A percentile compares a stretch with the other conserved stretches of the same genome.
These are phyloP conservation scores for Boletus speciosus DNA, from an alignment of 768 basidiomycete species.

Conservation along the genomic window DNA sequence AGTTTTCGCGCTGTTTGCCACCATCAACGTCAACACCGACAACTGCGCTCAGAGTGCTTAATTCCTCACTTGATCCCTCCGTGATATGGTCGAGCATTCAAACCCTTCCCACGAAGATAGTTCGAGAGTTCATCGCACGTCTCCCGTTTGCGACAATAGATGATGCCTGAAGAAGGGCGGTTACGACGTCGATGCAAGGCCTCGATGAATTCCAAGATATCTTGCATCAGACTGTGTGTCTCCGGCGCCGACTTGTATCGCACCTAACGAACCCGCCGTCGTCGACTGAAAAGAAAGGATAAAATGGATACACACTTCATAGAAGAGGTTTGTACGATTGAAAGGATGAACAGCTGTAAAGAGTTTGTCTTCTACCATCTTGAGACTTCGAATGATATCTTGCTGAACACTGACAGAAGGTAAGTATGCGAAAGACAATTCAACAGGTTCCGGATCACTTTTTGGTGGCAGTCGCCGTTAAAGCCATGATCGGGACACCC, in stretches of 20 bases:
- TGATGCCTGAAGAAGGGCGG: constrained; percentile 62
- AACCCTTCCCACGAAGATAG: constrained; percentile 62
- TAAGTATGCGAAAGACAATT: constrained; percentile 2
- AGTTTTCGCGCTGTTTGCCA: constrained; percentile 36
- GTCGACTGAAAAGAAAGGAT: neutral
- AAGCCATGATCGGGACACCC: constrained; percentile 79
- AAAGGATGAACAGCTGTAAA: constrained; percentile 73
- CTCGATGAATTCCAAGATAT: constrained; percentile 64
- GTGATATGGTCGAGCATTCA: constrained; percentile 73
- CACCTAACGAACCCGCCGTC: constrained; percentile 39
- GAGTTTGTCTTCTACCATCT: constrained; percentile 53
- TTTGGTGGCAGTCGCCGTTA: constrained; percentile 80
- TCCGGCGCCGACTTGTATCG: constrained; percentile 58
- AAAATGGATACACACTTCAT: constrained; percentile 51
- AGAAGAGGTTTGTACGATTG: constrained; percentile 76
- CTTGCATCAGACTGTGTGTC: constrained; percentile 53
- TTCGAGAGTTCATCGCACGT: constrained; percentile 66
- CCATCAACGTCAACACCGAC: neutral
- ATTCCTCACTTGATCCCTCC: constrained; percentile 54
- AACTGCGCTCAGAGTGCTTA: neutral
- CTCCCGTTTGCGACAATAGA: constrained; percentile 69
- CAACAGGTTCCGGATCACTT: constrained; percentile 34
- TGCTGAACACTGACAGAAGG: constrained; percentile 54
- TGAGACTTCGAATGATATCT: constrained; percentile 68
- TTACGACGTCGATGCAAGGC: constrained; percentile 58